Evolutionary conservation across 1,139 yeast genomes (phyloP), one percentile per base, ranked within the genome.

Genomic region (Zygosaccharomyces sapae): DNA sequence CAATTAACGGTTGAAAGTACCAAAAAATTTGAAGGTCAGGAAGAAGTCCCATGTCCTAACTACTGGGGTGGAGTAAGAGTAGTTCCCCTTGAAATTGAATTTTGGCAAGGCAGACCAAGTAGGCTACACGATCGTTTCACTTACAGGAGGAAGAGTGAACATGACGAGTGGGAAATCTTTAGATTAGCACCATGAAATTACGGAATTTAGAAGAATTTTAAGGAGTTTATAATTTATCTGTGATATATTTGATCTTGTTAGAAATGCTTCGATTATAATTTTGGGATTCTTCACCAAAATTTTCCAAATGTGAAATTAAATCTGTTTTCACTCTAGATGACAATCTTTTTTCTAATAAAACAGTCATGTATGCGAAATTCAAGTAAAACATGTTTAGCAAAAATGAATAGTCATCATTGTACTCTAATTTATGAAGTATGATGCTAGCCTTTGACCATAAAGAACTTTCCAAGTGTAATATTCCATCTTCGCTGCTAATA

Each of bases 31-130:
- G 76, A 79, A 52, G 81, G 75, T 42, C 69, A 70, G 34, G 82
- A 80, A 12, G 79, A 79, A 43, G 80, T 92, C 45, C 94, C 95
- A 25, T 86, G 96, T 58, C 98, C 98, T 16, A 89, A 86, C 29
- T 81, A 74, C 65, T 92, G 98, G 98, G 98, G 98, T 43, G 98
- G 98, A 1, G 67, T 92, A 46, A 75, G 96, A 60, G 76, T 92
- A 27, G 81, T 84, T 39, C 98, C 99, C 1, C 70, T 86, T 46
- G 96, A 88, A 62, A 78, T 92, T 57, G 98, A 92, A 69, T 92
- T 92, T 63, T 92, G 97, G 97, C 97, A 92, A 70, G 98, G 98
- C 13, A 80, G 98, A 53, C 76, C 79, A 50, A 85, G 87, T 61
- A 78, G 99, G 66, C 74, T 90, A 49, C 98, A 92, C 66, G 99